Evolutionary conservation across 345 rosid genomes (phyloP).

Genomic region (Eucalyptus polybractea): DNA sequence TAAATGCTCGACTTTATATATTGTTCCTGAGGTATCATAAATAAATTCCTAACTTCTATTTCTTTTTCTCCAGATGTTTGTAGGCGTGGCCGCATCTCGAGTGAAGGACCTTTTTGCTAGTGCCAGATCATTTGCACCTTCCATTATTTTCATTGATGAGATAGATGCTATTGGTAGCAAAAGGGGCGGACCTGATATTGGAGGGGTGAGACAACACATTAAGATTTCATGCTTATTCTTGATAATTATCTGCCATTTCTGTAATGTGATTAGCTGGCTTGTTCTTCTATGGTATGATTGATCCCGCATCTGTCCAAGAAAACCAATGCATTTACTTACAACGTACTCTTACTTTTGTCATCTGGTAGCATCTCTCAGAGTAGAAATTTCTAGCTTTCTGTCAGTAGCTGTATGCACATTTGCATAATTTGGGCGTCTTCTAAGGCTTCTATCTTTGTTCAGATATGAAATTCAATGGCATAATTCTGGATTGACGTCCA

Average conservation of each 20-base stretch:
- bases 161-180: slow-evolving; percentile 98
- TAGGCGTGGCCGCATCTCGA: slow-evolving; percentile 98
- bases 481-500: neutral
- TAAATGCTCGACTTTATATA: neutral
- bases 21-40: neutral
- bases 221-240: neutral
- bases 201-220: slow-evolving; percentile 56
- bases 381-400: neutral
- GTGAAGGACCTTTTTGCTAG: slow-evolving; percentile 93
- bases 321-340: neutral
- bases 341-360: neutral
- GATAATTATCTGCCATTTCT: neutral
- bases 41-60: neutral
- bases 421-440: neutral
- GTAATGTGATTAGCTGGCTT: neutral
- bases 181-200: slow-evolving; percentile 97
- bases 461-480: neutral
- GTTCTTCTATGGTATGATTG: neutral
- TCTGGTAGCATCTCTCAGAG: neutral
- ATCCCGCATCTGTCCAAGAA: neutral
- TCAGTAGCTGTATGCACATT: neutral
- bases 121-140: slow-evolving; percentile 89
- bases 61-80: slow-evolving; percentile 65
- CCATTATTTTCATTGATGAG: slow-evolving; percentile 93
- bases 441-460: neutral